Evolutionary conservation across 1,284 basidiomycete genomes (phyloP), one percentile per base, ranked within the genome.

Genomic region (Ceratobasidium sp.): DNA sequence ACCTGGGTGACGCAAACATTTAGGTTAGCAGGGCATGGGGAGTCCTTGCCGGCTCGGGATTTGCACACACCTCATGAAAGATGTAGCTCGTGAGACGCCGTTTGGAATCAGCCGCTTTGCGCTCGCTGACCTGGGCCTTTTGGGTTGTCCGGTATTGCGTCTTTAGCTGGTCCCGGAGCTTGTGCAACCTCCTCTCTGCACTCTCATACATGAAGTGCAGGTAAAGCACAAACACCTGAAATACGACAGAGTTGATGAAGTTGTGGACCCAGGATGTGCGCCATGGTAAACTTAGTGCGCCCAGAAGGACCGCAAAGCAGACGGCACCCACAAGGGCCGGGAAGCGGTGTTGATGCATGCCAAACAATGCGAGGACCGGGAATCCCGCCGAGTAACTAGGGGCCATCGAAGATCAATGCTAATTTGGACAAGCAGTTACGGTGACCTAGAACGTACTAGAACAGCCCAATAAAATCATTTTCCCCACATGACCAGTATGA

Each of bases 41-140:
- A 81, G 74, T 66, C 76, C 66, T 75, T 37, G 22, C 19, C 19
- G 24, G 5, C 5, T 24, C n/a, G 6, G 22, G 24, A 68, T 62
- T 62, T 53, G 56, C 31, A 76, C 68, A 85, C 84, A 86, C 83
- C 86, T 90, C 90, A 85, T 90, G 89, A 82, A 93, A 89, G 43
- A 92, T 91, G 80, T 92, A 92, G 61, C 90, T 92, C 29, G 93
- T 94, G 56, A 95, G 87, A 14, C 93, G 88, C 59, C 74, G 64
- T 43, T 75, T 77, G 1, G 90, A 92, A 77, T 94, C 92, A 1
- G 90, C 86, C 7, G 93, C 90, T 77, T 89, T 89, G 65, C 91
- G 86, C 80, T 96, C 94, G 80, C 93, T 93, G 69, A 93, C 86
- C 81, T 95, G 93, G 5, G 94, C 94, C 75, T 91, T 90, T 81